A percentile compares a stretch with the other conserved stretches of the same genome.
phyloP scores from a whole-genome alignment of 768 basidiomycete genomes.

The Rubroboletus pulcherrimus region DNA sequence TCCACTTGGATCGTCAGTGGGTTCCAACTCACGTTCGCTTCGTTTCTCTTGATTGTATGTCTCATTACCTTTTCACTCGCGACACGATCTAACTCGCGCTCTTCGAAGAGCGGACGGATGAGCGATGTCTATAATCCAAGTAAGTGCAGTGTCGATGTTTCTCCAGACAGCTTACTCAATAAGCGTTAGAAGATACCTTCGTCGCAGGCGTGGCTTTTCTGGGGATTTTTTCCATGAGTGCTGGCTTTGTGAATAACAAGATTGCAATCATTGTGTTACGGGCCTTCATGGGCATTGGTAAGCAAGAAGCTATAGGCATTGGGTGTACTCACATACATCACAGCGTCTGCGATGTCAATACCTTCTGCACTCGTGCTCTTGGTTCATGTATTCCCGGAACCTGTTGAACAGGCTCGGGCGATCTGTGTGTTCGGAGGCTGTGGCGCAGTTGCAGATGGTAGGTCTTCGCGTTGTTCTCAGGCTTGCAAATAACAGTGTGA shows the following conservation, averaged over 20 bases:
- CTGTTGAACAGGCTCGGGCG: slow-evolving; percentile 43
- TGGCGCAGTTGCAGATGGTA: slow-evolving; percentile 45
- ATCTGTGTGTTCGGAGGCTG: slow-evolving; percentile 45
- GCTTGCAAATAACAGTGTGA: neutral
- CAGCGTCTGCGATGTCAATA: slow-evolving; percentile 47
- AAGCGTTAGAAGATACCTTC: slow-evolving; percentile 41
- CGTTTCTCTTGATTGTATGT: slow-evolving; percentile 31
- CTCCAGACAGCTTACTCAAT: slow-evolving; percentile 27
- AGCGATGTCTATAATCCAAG: slow-evolving; percentile 30
- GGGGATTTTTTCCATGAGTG: slow-evolving; percentile 41
- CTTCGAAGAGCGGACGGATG: slow-evolving; percentile 24
- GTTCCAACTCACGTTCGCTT: slow-evolving; percentile 46
- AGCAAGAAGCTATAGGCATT: neutral
- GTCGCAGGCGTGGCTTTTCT: slow-evolving; percentile 38
- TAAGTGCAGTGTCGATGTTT: slow-evolving; percentile 17
- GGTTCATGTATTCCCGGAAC: slow-evolving; percentile 48
- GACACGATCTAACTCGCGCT: slow-evolving; percentile 9
- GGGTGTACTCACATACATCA: neutral
- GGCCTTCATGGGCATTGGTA: slow-evolving; percentile 48
- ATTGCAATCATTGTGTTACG: slow-evolving; percentile 49
- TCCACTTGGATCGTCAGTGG: slow-evolving; percentile 39
- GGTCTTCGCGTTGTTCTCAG: neutral
- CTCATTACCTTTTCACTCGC: neutral
- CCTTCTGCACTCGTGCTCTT: slow-evolving; percentile 50
- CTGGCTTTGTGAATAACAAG: slow-evolving; percentile 46